Evolutionary conservation across 371 early-diverging fungal genomes (phyloP).

Genomic region (Phascolomyces articulosus): DNA sequence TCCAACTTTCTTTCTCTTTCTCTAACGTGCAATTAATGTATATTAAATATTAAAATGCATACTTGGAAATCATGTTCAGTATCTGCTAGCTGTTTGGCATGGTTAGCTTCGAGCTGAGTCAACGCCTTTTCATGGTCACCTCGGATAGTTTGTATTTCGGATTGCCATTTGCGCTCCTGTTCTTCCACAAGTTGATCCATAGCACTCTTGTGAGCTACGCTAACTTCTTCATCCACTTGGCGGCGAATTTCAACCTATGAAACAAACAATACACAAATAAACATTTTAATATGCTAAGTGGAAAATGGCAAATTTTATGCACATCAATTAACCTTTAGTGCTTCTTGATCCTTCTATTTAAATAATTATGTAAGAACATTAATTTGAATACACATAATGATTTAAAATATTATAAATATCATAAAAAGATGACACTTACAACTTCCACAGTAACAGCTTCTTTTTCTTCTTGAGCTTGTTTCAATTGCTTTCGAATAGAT

Average conservation of each 20-base stretch:
- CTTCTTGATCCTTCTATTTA: conserved; percentile 3
- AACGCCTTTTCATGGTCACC: conserved; percentile 12
- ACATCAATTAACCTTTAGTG: conserved; percentile 8
- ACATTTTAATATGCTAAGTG: not conserved
- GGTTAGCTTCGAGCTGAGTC: not conserved
- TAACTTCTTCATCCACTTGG: conserved; percentile 10
- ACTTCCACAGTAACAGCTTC: not conserved
- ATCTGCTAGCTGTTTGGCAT: conserved; percentile 5
- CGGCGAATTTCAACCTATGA: conserved; percentile 17
- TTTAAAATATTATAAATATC: too few species aligned
- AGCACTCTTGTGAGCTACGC: not conserved
- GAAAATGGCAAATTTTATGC: too few species aligned
- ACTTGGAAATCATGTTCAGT: not conserved
- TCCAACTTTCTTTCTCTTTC: too few species aligned
- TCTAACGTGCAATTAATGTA: too few species aligned
- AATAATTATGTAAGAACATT: not conserved
- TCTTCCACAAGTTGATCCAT: conserved; percentile 16
- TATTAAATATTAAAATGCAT: too few species aligned
- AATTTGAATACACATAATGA: too few species aligned
- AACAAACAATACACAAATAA: not conserved
- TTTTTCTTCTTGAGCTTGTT: conserved; percentile 10
- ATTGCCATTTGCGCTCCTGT: conserved; percentile 9
- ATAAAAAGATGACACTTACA: not conserved
- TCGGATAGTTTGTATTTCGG: conserved; percentile 6
- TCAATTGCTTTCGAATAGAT: not conserved